These are phyloP conservation scores for Aristolochia contorta DNA, from an alignment of 164 flowering plant species.

Conservation along the genomic window DNA sequence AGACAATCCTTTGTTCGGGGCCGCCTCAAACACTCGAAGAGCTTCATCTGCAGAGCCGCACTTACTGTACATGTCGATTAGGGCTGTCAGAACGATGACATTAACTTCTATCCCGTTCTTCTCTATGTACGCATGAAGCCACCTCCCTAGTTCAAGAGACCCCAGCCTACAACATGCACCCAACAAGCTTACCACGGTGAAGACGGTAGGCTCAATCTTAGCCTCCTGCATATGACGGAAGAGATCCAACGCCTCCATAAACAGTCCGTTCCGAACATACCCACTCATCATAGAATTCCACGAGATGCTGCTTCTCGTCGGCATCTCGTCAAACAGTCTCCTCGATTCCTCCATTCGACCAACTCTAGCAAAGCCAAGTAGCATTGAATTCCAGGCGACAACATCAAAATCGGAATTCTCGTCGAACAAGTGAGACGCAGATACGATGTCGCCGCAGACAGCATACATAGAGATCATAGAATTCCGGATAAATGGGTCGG, in stretches of 20 bases:
- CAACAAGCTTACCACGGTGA: constrained; percentile 64
- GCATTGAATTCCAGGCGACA: constrained; percentile 73
- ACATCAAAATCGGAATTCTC: constrained; percentile 34
- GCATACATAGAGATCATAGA: constrained; percentile 57
- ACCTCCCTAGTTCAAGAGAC: constrained; percentile 58
- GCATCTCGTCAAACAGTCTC: constrained; percentile 47
- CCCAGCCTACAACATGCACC: constrained; percentile 56
- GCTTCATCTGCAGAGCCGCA: constrained; percentile 55
- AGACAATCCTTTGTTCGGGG: constrained; percentile 36
- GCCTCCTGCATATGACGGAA: constrained; percentile 46
- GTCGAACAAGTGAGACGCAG: constrained; percentile 43
- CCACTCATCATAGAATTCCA: constrained; percentile 86
- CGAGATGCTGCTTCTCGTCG: constrained; percentile 33
- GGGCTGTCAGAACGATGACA: constrained; percentile 40
- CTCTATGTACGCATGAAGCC: constrained; percentile 55
- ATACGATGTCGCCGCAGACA: constrained; percentile 38
- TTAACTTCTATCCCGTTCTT: constrained; percentile 37
- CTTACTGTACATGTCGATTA: constrained; percentile 76
- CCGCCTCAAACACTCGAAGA: constrained; percentile 26
- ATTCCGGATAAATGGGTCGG: constrained; percentile 50
- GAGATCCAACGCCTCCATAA: constrained; percentile 46
- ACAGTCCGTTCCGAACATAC: constrained; percentile 60
- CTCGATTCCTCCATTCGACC: constrained; percentile 45
- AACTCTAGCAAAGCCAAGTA: constrained; percentile 51
- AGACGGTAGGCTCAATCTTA: constrained; percentile 38